Base-by-base conservation (phyloP, 345 rosid species). In the Eucalyptus cladocalyx region DNA sequence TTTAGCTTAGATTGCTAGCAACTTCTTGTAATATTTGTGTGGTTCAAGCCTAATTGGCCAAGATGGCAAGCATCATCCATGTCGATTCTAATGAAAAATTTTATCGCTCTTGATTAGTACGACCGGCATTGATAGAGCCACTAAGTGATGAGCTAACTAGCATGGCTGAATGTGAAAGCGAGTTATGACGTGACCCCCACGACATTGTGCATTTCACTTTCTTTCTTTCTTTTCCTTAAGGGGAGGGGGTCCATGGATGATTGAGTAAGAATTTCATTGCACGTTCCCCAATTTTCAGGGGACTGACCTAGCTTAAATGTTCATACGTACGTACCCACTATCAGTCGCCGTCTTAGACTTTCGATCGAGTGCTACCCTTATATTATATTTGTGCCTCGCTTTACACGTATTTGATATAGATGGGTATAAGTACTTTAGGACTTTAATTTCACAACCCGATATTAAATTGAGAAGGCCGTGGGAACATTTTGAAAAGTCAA, bases 91-190 rank as follows among this genome's bases (percentile, higher is more conserved):
- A n/a, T 15, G 21, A 30, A 65, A 4, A 3, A 7, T 65, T 65
- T n/a, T 2, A 16, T n/a, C 72, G 0, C 37, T 65, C 19, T 8
- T 14, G 3, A 65, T 65, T n/a, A 30, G 21, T 15, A 65, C 16
- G 34, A 30, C n/a, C 0, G 11, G 37, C 76, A 65, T 30, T 7
- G 0, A 65, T 30, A 4, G 0, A n/a, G 76, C 1, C 76, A n/a
- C 0, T 4, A 2, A 0, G 34, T n/a, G 76, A 65, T 0, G 21
- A 65, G 76, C 19, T 7, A 65, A 65, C 18, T 65, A 2, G 76
- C 37, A n/a, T n/a, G 37, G 37, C 34, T 30, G 0, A 65, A 30
- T 65, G 19, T 8, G 37, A 65, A 65, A 65, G 1, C 21, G 2
- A n/a, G 37, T 65, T 62, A 62, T 13, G 69, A 28, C 8, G 69